A percentile compares a stretch with the other conserved stretches of the same genome.
phyloP scores from a whole-genome alignment of 495 filamentous ascomycete genomes.

The Penicillium diatomitis region DNA sequence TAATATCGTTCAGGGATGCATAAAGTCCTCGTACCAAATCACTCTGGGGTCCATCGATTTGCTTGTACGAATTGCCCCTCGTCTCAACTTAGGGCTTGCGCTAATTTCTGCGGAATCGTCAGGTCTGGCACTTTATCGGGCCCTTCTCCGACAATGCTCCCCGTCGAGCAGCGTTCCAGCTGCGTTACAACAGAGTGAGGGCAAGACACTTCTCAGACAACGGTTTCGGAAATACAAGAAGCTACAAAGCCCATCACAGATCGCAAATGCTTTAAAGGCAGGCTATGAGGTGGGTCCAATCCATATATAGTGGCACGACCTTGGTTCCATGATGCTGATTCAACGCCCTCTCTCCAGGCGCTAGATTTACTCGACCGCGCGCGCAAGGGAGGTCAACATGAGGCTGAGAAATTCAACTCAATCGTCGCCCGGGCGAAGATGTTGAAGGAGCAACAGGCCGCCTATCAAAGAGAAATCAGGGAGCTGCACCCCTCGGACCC shows the following conservation, averaged over 20 bases:
- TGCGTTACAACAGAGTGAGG: constrained; percentile 26
- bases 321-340: constrained; percentile 8
- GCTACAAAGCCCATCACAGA: constrained; percentile 45
- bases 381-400: constrained; percentile 19
- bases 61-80: constrained; percentile 44
- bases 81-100: background rate
- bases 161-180: constrained; percentile 35
- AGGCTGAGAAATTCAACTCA: constrained; percentile 12
- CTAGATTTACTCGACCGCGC: constrained; percentile 33
- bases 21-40: constrained; percentile 36
- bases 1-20: constrained; percentile 22
- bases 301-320: too few species aligned
- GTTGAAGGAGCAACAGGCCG: constrained; percentile 11
- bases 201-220: constrained; percentile 39
- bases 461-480: constrained; percentile 11
- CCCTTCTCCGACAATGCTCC: constrained; percentile 54
- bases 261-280: constrained; percentile 45
- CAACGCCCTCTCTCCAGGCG: constrained; percentile 14
- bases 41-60: constrained; percentile 46
- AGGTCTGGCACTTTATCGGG: constrained; percentile 68
- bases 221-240: constrained; percentile 50
- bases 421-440: constrained; percentile 16
- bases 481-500: constrained; percentile 8
- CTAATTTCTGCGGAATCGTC: constrained; percentile 7
- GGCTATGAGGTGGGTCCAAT: constrained; percentile 51